A percentile compares a stretch with the other conserved stretches of the same genome.
Conservation (phyloP, 2,329 filamentous ascomycete genomes). For the Cordyceps cateniannulata region DNA sequence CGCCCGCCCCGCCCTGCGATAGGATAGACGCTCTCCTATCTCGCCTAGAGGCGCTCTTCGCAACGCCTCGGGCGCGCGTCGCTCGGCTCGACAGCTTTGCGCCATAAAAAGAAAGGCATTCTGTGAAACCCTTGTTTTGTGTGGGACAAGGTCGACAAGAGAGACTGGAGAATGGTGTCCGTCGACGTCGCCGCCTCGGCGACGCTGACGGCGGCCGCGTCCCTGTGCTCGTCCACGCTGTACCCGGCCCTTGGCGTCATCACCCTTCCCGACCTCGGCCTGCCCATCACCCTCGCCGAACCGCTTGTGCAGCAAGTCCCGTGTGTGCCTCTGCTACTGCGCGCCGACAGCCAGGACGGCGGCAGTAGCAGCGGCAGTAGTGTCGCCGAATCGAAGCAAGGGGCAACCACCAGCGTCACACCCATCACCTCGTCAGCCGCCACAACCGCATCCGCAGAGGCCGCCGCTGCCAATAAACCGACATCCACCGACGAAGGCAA, state of each 20-base stretch:
- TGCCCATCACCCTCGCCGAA: constrained; percentile 49
- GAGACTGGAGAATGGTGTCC: constrained; percentile 3
- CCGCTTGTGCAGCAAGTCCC: constrained; percentile 47
- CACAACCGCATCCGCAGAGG: not conserved
- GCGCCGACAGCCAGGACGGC: constrained; percentile 11
- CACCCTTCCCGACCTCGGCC: constrained; percentile 44
- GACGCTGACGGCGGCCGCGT: constrained; percentile 24
- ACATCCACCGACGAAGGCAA: constrained; percentile 34
- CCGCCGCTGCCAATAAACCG: constrained; percentile 31
- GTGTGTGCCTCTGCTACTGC: constrained; percentile 22
- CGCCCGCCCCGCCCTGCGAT: not conserved
- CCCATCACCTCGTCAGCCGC: not conserved
- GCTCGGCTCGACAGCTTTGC: not conserved
- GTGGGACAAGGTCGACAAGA: not conserved
- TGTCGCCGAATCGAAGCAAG: not conserved
- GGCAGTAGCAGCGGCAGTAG: not conserved
- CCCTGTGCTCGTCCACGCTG: constrained; percentile 34
- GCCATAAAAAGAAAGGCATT: no score
- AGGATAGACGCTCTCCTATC: not conserved
- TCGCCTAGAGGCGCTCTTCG: not conserved
- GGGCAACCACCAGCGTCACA: not conserved
- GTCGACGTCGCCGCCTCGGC: constrained; percentile 15
- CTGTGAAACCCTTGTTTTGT: not conserved
- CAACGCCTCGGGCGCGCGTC: not conserved
- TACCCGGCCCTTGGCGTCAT: constrained; percentile 40